A percentile compares a stretch with the other conserved stretches of the same genome.
Conservation (phyloP, 2,329 filamentous ascomycete genomes). For the Pseudocercospora crystallina region DNA sequence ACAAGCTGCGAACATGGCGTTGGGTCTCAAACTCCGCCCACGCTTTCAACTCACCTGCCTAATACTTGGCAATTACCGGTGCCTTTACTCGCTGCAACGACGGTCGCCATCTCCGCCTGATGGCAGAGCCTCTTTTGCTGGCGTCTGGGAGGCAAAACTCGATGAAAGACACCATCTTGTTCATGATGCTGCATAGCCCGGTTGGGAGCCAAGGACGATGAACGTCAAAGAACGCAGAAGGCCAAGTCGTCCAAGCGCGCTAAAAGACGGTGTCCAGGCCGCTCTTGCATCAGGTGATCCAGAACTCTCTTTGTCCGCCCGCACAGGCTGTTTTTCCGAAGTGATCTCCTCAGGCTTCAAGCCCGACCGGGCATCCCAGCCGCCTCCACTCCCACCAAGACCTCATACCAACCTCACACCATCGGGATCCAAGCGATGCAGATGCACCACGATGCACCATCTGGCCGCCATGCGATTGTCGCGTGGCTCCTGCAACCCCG, state of each 20-base stretch:
- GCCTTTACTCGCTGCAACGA: no score
- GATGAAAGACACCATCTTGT: no score
- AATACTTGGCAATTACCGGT: no score
- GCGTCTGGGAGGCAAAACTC: no score
- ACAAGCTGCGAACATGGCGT: no score
- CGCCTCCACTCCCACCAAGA: neutral
- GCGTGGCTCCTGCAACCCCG: slow-evolving; percentile 2
- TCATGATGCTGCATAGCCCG: no score
- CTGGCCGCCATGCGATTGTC: slow-evolving; percentile 1
- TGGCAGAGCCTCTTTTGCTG: no score
- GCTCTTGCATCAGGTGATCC: slow-evolving; percentile 1
- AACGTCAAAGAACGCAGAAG: neutral
- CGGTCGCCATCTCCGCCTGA: no score
- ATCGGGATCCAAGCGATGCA: no score
- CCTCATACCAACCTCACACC: neutral
- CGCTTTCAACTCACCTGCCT: no score
- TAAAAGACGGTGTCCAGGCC: slow-evolving; percentile 13
- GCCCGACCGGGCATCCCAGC: slow-evolving; percentile 5
- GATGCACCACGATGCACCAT: neutral
- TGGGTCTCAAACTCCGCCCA: no score
- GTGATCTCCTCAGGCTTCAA: neutral
- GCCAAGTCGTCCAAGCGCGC: slow-evolving; percentile 1
- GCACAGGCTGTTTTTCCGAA: slow-evolving; percentile 1
- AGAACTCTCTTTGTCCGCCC: slow-evolving; percentile 7
- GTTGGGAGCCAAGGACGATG: no score